These are phyloP conservation scores for Cotoneaster glaucophyllus DNA, from an alignment of 306 rosid species.

Conservation along the genomic window DNA sequence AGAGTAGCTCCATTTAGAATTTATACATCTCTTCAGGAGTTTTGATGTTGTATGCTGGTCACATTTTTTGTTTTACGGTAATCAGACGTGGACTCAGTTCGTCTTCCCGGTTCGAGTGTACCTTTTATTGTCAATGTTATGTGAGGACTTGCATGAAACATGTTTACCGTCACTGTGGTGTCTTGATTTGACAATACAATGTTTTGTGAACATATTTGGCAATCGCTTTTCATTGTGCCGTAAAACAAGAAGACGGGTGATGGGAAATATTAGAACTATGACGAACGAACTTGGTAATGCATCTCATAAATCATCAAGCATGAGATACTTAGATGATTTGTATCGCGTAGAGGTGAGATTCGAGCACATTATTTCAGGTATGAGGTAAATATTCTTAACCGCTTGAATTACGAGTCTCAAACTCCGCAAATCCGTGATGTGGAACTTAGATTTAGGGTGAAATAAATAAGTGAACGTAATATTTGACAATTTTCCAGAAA, in stretches of 20 bases:
- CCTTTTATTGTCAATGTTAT: too few relatives aligned
- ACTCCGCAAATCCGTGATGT: background rate
- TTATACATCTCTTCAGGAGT: constrained; percentile 28
- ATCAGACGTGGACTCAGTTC: too few relatives aligned
- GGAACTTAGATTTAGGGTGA: background rate
- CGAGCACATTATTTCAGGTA: too few relatives aligned
- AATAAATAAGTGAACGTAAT: too few relatives aligned
- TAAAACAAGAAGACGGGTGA: background rate
- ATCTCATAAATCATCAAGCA: too few relatives aligned
- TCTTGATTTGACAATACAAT: too few relatives aligned
- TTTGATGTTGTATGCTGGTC: constrained; percentile 42
- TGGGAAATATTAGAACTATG: too few relatives aligned
- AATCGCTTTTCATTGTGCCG: background rate
- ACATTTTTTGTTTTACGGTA: background rate
- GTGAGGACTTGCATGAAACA: too few relatives aligned
- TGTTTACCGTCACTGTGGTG: too few relatives aligned
- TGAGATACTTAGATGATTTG: background rate
- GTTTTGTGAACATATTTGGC: background rate
- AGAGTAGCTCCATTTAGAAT: constrained; percentile 39
- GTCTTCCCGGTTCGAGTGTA: too few relatives aligned
- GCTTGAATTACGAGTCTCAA: background rate
- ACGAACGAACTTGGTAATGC: too few relatives aligned
- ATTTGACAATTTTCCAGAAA: background rate
- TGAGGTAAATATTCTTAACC: background rate
- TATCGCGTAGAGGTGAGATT: background rate